phyloP scores from a whole-genome alignment of 371 early-diverging fungal species.

The Dinochytrium kinnereticum region DNA sequence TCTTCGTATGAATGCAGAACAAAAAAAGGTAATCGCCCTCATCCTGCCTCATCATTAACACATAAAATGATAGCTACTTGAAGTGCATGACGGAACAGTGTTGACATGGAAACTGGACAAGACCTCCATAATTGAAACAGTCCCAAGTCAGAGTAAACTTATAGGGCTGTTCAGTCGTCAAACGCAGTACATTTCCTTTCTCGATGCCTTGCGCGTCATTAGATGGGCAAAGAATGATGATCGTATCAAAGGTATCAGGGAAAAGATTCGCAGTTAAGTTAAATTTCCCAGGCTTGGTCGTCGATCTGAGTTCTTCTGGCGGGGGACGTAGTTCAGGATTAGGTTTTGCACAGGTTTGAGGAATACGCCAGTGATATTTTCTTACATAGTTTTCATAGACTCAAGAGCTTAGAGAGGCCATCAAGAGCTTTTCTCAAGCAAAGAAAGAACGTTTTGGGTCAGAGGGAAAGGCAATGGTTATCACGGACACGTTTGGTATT shows the following conservation, averaged over 20 bases:
- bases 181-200: neutral
- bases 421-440: constrained; percentile 50
- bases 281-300: constrained; percentile 11
- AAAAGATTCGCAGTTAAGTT: no score
- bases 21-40: neutral
- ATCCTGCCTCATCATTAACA: neutral
- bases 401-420: constrained; percentile 60
- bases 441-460: constrained; percentile 55
- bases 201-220: constrained; percentile 2
- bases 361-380: no score
- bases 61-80: neutral
- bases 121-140: neutral
- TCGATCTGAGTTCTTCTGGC: constrained; percentile 24
- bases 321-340: neutral
- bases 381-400: constrained; percentile 21
- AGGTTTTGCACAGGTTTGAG: constrained; percentile 48
- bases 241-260: constrained; percentile 1
- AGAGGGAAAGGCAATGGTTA: constrained; percentile 52
- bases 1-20: neutral
- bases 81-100: neutral
- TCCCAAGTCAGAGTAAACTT: neutral
- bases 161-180: neutral
- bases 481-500: constrained; percentile 57
- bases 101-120: constrained; percentile 11
- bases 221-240: constrained; percentile 2